Base-by-base conservation (phyloP, 148 eudicot species). In the Persicaria tinctoria region DNA sequence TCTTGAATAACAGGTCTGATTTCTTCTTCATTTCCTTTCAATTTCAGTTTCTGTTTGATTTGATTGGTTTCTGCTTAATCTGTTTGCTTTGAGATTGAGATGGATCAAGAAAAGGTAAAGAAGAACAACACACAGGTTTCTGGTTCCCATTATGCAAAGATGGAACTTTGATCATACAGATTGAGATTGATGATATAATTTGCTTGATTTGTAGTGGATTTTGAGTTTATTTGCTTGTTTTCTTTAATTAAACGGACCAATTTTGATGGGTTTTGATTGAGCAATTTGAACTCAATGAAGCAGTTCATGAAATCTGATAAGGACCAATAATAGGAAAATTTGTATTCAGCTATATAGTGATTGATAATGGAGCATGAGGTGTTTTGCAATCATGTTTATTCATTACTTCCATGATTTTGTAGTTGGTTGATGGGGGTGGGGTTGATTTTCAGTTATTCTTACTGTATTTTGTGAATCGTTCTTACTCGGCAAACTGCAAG, bases 1-100 rank as follows among this genome's bases (percentile, higher is more conserved):
- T 74, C 47, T 2, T 55, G 20, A 74, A 74, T 46, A 74, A 74
- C 68, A 74, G 76, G 76, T 83, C 74, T 11, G 0, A 11, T 41
- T 66, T 44, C n/a, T 3, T 55, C 7, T 4, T 14, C 53, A 9
- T 8, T 8, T 50, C 12, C 53, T 55, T 18, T 20, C 38, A 59
- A 17, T 59, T 59, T 20, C 20, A 18, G 38, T 6, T 57, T 57
- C 20, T 27, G 4, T 54, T 51, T 12, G 57, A 17, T 13, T 54
- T 54, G 16, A 51, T 51, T 51, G 55, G 55, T 12, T 51, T 54
- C 18, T 54, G 57, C 57, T 14, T 54, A 18, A n/a, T 54, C 57
- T 54, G 20, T 54, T 54, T 14, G 14, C 57, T 54, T 54, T 54
- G 57, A 59, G 12, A 59, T 17, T 6, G 64, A 59, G 38, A 55